Base-by-base conservation (phyloP, 208 protist genomes). In the Crithidia bombi region DNA sequence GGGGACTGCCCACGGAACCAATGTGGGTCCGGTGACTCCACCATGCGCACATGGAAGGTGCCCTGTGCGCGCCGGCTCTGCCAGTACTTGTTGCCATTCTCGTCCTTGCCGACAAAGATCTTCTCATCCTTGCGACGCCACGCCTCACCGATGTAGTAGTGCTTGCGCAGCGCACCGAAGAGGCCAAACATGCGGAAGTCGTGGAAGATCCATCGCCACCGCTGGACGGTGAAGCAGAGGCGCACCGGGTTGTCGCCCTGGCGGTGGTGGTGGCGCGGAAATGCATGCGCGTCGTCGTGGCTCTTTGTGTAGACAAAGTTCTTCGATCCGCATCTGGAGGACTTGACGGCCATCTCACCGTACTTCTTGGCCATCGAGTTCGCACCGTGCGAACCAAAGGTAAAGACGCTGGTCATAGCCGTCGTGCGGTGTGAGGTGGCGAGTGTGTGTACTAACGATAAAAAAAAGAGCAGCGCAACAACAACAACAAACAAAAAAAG, bases 11-110 rank as follows among this genome's bases (percentile, higher is more conserved):
- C 91, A 28, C 91, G 82, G 65, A 96, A 94, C 87, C 89, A 94
- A 73, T 96, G 91, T 7, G 89, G 89, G 71, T 96, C 91, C 25
- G 64, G 77, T 14, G 91, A 66, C 79, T 94, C 89, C 11, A 96
- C 69, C 23, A 96, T 81, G 54, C 91, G 87, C 23, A 74, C 73
- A 35, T 79, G 73, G 28, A 83, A 81, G 21, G 67, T 47, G 25
- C 89, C 91, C 30, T 80, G 66, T 12, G 79, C 59, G 28, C 89
- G 89, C 35, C 87, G 85, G 0, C 78, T 65, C 51, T 89, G 49
- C 91, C 91, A 96, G 66, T 86, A 96, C 78, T 96, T 96, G 77
- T 94, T 96, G 59, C 91, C 91, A 75, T 92, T 92, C 58, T 96
- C 91, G 57, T 96, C 91, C 72, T 94, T 96, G 33, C 91, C 91